These are phyloP conservation scores for Colletotrichum simmondsii DNA, from an alignment of 2,329 filamentous ascomycete genomes.

Conservation along the genomic window DNA sequence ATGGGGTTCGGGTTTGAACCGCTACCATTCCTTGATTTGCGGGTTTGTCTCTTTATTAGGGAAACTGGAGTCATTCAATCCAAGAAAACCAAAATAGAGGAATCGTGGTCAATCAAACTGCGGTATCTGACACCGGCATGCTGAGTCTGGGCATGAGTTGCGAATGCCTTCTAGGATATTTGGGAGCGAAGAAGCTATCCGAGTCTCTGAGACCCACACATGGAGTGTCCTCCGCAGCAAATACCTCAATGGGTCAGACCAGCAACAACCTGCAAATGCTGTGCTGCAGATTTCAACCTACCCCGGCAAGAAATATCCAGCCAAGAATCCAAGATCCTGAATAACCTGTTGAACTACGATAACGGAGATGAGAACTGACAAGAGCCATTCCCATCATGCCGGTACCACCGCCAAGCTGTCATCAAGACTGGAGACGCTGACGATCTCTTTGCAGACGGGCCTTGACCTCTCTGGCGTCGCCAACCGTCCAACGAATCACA, in stretches of 20 bases:
- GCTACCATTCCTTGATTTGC: neutral
- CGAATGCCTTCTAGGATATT: no score
- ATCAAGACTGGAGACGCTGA: neutral
- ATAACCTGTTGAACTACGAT: neutral
- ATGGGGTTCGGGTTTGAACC: neutral
- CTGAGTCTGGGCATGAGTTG: no score
- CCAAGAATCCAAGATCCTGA: neutral
- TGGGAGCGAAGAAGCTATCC: no score
- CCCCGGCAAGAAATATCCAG: neutral
- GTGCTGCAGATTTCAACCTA: neutral
- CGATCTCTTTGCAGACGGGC: neutral
- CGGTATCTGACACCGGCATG: neutral
- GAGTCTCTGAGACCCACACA: no score
- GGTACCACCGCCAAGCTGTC: neutral
- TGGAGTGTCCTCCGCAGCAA: neutral
- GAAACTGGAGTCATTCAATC: neutral
- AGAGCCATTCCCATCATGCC: neutral
- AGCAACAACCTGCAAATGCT: neutral
- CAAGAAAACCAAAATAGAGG: neutral
- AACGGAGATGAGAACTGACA: neutral
- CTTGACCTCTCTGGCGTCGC: neutral
- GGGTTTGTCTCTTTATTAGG: neutral
- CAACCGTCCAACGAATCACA: neutral
- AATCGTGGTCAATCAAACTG: neutral
- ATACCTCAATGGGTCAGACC: neutral